These are phyloP conservation scores for Nannochloropsis granulata DNA, from an alignment of 108 stramenopile species.

Conservation along the genomic window DNA sequence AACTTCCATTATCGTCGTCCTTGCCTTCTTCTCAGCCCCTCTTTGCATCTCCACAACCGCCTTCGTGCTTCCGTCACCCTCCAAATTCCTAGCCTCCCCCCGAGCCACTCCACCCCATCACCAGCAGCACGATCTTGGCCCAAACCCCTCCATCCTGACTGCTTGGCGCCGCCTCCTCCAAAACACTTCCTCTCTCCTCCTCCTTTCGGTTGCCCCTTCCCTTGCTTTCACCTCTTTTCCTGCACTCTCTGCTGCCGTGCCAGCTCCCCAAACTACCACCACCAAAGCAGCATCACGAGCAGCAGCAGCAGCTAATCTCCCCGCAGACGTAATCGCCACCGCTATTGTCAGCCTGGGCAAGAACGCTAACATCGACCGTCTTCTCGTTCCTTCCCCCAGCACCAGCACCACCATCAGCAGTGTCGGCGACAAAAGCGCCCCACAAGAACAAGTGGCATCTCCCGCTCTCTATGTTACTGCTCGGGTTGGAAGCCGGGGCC, in stretches of 20 bases:
- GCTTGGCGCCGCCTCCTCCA: too few relatives aligned
- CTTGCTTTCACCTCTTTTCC: background rate
- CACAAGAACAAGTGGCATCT: background rate
- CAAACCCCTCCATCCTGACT: too few relatives aligned
- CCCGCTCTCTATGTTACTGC: background rate
- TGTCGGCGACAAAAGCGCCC: too few relatives aligned
- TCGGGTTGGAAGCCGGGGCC: background rate
- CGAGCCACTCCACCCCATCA: too few relatives aligned
- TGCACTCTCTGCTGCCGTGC: background rate
- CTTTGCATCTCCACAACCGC: too few relatives aligned
- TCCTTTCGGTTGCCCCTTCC: background rate
- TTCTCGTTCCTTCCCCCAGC: background rate
- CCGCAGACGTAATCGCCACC: background rate
- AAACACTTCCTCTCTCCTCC: background rate
- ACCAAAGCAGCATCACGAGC: too few relatives aligned
- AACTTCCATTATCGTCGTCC: too few relatives aligned
- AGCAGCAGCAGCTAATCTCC: background rate
- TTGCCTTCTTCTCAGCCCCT: too few relatives aligned
- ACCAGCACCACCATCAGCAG: background rate
- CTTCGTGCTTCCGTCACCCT: too few relatives aligned
- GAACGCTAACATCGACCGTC: background rate
- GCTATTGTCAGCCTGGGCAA: background rate
- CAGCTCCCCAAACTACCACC: background rate
- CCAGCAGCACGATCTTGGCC: too few relatives aligned
- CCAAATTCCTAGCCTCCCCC: too few relatives aligned